Evolutionary conservation across 2,329 filamentous ascomycete species (phyloP).

Genomic region (Aureobasidium lini): DNA sequence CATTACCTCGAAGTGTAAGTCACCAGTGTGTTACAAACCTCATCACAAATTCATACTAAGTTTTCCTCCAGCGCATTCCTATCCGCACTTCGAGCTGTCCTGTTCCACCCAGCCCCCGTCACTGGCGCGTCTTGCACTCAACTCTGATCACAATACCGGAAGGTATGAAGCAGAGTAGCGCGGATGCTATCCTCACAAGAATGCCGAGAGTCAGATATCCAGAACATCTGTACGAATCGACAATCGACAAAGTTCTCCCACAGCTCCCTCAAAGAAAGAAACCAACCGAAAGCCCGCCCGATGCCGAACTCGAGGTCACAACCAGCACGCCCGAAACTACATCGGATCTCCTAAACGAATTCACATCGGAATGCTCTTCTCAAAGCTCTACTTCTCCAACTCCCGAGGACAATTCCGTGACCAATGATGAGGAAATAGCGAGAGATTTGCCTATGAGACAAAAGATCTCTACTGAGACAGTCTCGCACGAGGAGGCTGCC

Average conservation of each 20-base stretch:
- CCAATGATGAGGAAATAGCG: no score
- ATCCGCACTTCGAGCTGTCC: background rate
- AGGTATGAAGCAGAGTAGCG: background rate
- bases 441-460: no score
- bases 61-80: background rate
- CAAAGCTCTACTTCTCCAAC: no score
- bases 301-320: no score
- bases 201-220: background rate
- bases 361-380: no score
- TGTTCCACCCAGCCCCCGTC: background rate
- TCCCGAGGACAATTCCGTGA: no score
- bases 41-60: no score
- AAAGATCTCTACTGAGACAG: no score
- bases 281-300: background rate
- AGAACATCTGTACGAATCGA: background rate
- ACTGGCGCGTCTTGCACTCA: background rate
- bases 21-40: background rate
- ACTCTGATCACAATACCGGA: background rate
- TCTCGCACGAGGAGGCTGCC: no score
- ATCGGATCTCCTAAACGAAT: background rate
- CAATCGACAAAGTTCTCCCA: background rate
- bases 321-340: background rate
- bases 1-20: background rate
- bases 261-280: background rate
- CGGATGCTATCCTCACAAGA: background rate